Conservation (phyloP, 1,139 yeast genomes). For the Yamadazyma taylorii region DNA sequence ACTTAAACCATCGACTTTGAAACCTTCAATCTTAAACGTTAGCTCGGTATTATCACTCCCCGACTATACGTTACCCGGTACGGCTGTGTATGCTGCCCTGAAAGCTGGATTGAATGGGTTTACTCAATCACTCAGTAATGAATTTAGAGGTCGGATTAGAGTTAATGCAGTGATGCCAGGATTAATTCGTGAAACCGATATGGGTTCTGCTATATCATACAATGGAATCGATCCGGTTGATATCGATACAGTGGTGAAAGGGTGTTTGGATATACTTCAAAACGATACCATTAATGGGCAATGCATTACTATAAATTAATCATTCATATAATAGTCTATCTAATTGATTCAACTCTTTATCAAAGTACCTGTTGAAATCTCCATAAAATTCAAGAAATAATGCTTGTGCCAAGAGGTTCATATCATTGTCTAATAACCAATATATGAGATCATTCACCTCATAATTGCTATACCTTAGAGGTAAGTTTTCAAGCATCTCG, state of each 20-base stretch:
- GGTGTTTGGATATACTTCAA: constrained; percentile 28
- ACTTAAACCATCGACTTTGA: constrained; percentile 10
- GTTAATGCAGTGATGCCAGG: constrained; percentile 77
- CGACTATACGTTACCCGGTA: constrained; percentile 52
- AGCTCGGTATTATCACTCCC: constrained; percentile 66
- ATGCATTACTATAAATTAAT: constrained; percentile 17
- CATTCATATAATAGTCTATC: constrained; percentile 3
- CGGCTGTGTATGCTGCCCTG: constrained; percentile 75
- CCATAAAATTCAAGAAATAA: constrained; percentile 14
- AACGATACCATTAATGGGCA: constrained; percentile 42
- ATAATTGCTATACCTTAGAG: constrained; percentile 10
- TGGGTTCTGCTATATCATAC: constrained; percentile 42
- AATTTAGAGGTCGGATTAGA: constrained; percentile 52
- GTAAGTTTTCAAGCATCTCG: constrained; percentile 8
- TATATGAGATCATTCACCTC: constrained; percentile 12
- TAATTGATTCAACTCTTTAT: constrained; percentile 10
- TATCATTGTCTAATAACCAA: constrained; percentile 12
- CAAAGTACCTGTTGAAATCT: constrained; percentile 9
- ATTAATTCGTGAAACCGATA: constrained; percentile 68
- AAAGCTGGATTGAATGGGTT: constrained; percentile 79
- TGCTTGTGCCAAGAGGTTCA: constrained; percentile 2
- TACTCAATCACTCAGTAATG: constrained; percentile 62
- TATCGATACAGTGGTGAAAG: constrained; percentile 26
- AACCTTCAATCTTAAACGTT: constrained; percentile 55
- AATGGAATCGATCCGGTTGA: constrained; percentile 15